These are phyloP conservation scores for Rhizopus arrhizus DNA, from an alignment of 371 early-diverging fungal genomes.

Conservation along the genomic window DNA sequence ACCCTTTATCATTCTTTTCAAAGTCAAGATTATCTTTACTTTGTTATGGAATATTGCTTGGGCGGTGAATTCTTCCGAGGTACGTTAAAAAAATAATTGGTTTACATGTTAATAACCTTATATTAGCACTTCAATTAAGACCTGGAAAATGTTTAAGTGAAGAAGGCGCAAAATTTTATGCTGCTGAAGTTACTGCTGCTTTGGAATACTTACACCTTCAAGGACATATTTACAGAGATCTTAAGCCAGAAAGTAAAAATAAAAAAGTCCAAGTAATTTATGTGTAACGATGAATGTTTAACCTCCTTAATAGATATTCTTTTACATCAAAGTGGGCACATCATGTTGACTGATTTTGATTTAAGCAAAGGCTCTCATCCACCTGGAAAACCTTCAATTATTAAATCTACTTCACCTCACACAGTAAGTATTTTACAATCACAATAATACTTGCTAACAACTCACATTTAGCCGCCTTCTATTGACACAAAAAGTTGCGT, in stretches of 20 bases:
- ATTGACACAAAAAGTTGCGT: slow-evolving; percentile 88
- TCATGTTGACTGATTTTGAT: slow-evolving; percentile 95
- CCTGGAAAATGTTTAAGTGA: slow-evolving; percentile 87
- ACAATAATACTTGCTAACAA: background rate
- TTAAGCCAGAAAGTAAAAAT: slow-evolving; percentile 96
- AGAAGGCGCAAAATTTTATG: slow-evolving; percentile 94
- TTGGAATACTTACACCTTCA: slow-evolving; percentile 96
- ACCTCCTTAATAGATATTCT: slow-evolving; percentile 70
- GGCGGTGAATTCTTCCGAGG: slow-evolving; percentile 98
- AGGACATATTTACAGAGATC: slow-evolving; percentile 97
- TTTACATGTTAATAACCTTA: no score
- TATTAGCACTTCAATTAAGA: slow-evolving; percentile 76
- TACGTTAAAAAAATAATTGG: slow-evolving; percentile 19
- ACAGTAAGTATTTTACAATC: slow-evolving; percentile 29
- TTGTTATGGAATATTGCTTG: slow-evolving; percentile 98
- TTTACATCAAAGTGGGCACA: slow-evolving; percentile 89
- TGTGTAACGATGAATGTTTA: background rate
- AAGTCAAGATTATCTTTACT: slow-evolving; percentile 90
- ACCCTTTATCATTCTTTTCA: slow-evolving; percentile 97
- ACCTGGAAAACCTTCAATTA: slow-evolving; percentile 71
- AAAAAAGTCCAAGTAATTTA: background rate
- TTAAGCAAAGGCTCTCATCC: slow-evolving; percentile 83
- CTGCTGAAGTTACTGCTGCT: slow-evolving; percentile 93
- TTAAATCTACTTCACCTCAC: slow-evolving; percentile 59
- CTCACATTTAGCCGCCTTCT: slow-evolving; percentile 44